These are phyloP conservation scores for Hymenotorrendiella dingleyae DNA, from an alignment of 2,329 filamentous ascomycete species.

Conservation along the genomic window DNA sequence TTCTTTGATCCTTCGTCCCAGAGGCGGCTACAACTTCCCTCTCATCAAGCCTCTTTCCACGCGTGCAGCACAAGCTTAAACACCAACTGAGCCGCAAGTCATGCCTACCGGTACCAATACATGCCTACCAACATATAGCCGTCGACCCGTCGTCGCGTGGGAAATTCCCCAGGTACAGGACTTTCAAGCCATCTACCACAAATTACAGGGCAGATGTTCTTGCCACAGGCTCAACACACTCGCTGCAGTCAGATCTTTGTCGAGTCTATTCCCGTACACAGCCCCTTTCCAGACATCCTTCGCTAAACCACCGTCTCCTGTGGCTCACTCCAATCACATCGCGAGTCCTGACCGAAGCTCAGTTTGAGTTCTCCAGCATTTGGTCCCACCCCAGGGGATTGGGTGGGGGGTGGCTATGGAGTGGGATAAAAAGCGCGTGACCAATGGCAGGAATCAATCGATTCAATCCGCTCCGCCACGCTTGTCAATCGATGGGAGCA, in stretches of 20 bases:
- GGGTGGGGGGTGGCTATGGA: no score
- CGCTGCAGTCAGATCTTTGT: neutral
- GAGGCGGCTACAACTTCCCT: no score
- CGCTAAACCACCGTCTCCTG: neutral
- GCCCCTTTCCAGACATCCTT: neutral
- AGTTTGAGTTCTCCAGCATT: neutral
- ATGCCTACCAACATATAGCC: neutral
- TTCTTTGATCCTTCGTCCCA: neutral
- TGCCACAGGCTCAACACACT: neutral
- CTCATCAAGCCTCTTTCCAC: neutral
- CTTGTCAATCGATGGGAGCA: neutral
- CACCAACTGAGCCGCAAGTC: neutral
- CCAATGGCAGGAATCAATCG: neutral
- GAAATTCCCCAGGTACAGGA: neutral
- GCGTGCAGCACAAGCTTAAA: conserved; percentile 1
- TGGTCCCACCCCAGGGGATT: no score
- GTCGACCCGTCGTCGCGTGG: neutral
- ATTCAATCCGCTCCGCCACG: conserved; percentile 1
- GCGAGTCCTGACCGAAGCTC: neutral
- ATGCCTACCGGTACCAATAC: neutral
- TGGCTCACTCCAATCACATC: neutral
- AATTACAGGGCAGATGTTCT: neutral
- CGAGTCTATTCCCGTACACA: neutral
- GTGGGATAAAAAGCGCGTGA: no score
- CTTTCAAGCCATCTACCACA: neutral